Evolutionary conservation across 106 monocot species (phyloP).

Genomic region (Dactylorhiza incarnata): DNA sequence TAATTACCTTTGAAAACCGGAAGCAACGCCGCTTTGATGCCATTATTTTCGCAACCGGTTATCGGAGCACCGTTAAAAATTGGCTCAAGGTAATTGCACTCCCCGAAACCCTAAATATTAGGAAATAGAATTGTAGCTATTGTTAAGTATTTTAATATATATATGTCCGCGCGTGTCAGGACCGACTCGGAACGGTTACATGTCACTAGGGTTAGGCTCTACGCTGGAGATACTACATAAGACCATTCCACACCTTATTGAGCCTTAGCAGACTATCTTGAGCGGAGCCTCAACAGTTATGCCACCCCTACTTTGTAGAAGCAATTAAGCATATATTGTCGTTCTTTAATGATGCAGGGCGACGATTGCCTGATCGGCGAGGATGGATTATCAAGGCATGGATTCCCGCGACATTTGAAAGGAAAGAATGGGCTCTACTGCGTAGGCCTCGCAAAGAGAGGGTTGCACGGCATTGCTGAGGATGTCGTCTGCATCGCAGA

Average conservation of each 20-base stretch:
- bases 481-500: constrained; percentile 21
- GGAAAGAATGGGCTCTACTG: constrained; percentile 26
- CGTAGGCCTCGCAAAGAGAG: constrained; percentile 23
- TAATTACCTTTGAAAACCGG: constrained; percentile 25
- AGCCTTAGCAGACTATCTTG: no score
- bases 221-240: no score
- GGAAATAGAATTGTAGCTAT: no score
- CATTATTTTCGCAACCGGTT: constrained; percentile 53
- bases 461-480: constrained; percentile 13
- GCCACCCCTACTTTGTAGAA: no score
- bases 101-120: no score
- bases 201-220: no score
- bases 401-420: constrained; percentile 24
- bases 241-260: no score
- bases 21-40: constrained; percentile 21
- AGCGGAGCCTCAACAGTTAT: no score
- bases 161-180: no score
- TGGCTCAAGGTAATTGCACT: constrained; percentile 40
- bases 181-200: no score
- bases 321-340: not conserved
- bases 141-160: no score
- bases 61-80: constrained; percentile 16
- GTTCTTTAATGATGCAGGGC: not conserved
- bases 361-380: constrained; percentile 20
- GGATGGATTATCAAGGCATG: constrained; percentile 16